Conservation (phyloP, 2,329 filamentous ascomycete species). For the Fusarium siculi region DNA sequence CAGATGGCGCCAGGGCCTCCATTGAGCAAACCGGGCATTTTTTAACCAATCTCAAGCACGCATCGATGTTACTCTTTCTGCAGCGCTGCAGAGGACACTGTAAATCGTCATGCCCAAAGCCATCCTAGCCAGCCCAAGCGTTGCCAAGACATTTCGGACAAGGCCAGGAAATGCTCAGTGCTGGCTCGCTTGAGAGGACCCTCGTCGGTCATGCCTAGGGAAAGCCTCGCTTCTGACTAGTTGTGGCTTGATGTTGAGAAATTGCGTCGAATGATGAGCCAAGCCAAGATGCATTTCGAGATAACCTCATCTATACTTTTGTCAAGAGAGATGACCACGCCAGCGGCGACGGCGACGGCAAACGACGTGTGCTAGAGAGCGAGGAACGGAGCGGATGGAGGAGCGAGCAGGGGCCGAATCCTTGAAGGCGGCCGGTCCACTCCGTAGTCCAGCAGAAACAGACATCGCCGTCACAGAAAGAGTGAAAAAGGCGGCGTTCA, state of each 20-base stretch:
- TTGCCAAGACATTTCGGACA: slow-evolving; percentile 35
- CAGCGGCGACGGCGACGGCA: not conserved
- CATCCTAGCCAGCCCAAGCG: slow-evolving; percentile 30
- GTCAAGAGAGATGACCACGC: slow-evolving; percentile 18
- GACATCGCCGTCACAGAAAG: slow-evolving; percentile 27
- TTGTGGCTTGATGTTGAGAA: slow-evolving; percentile 25
- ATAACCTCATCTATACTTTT: slow-evolving; percentile 30
- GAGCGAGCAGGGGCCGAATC: slow-evolving; percentile 25
- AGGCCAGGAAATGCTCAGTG: slow-evolving; percentile 34
- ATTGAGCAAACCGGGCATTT: slow-evolving; percentile 27
- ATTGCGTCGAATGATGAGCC: slow-evolving; percentile 35
- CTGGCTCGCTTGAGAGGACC: slow-evolving; percentile 25
- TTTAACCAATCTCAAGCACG: slow-evolving; percentile 33
- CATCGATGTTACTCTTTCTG: slow-evolving; percentile 21
- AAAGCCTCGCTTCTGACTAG: slow-evolving; percentile 9
- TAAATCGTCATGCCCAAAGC: slow-evolving; percentile 29
- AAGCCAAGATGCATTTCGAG: slow-evolving; percentile 26
- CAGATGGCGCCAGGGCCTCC: slow-evolving; percentile 13
- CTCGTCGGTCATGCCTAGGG: slow-evolving; percentile 11
- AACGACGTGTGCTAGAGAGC: slow-evolving; percentile 11
- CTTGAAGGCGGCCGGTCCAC: slow-evolving; percentile 30
- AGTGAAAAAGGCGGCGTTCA: slow-evolving; percentile 14
- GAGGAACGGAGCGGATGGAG: slow-evolving; percentile 24
- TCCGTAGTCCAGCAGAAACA: slow-evolving; percentile 23
- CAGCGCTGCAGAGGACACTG: slow-evolving; percentile 21